Conservation (phyloP, 2,329 filamentous ascomycete species). For the Madurella fahalii region DNA sequence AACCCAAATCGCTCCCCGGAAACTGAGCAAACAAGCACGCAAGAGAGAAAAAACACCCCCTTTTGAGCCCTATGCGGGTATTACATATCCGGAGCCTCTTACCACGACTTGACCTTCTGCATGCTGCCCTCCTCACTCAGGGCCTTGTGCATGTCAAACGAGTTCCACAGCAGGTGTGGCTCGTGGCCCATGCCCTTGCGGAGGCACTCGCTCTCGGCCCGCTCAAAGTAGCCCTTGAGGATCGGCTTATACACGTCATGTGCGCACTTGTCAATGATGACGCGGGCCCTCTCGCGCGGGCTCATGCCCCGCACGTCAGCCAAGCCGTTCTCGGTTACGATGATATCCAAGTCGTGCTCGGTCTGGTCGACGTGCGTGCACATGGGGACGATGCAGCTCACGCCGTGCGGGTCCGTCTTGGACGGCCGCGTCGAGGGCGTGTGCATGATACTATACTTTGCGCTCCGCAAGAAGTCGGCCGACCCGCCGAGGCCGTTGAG, state of each 20-base stretch:
- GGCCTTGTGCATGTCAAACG: conserved; percentile 86
- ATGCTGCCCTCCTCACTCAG: conserved; percentile 80
- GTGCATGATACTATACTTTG: conserved; percentile 92
- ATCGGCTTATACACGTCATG: conserved; percentile 84
- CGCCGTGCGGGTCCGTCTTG: conserved; percentile 77
- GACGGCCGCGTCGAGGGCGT: conserved; percentile 75
- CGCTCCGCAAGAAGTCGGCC: conserved; percentile 72
- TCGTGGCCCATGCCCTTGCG: conserved; percentile 86
- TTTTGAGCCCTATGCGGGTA: not conserved
- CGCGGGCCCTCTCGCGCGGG: conserved; percentile 73
- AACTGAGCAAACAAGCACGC: too few species aligned
- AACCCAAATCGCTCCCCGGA: not conserved
- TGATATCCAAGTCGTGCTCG: conserved; percentile 85
- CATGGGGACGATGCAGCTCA: conserved; percentile 90
- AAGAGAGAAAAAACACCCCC: not conserved
- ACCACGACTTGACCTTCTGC: conserved; percentile 60
- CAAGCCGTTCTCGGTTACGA: conserved; percentile 72
- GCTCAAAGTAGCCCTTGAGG: conserved; percentile 75
- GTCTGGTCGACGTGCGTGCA: conserved; percentile 90
- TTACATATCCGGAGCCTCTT: not conserved
- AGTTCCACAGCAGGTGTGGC: conserved; percentile 80
- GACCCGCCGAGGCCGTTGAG: conserved; percentile 79
- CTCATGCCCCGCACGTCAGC: conserved; percentile 80
- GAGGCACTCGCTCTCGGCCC: conserved; percentile 81
- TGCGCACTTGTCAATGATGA: conserved; percentile 83